These are phyloP conservation scores for Cydonia oblonga DNA, from an alignment of 331 rosid genomes.

Conservation along the genomic window DNA sequence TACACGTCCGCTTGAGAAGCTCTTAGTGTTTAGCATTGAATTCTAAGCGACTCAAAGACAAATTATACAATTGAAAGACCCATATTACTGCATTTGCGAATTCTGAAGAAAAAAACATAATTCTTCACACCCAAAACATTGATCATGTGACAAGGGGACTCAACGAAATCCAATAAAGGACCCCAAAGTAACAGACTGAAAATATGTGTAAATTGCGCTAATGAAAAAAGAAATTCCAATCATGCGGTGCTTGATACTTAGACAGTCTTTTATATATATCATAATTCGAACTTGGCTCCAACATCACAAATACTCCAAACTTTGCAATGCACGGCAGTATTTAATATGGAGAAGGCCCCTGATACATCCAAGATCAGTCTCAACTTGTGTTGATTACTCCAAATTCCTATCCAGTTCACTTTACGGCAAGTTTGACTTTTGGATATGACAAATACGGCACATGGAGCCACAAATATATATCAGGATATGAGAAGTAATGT, in stretches of 20 bases:
- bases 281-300: neutral
- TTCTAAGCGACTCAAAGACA: neutral
- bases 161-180: neutral
- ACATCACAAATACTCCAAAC: neutral
- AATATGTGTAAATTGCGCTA: neutral
- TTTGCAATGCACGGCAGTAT: neutral
- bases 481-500: neutral
- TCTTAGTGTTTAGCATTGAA: neutral
- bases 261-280: neutral
- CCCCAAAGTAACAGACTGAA: neutral
- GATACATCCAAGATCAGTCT: neutral
- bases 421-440: neutral
- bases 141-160: neutral
- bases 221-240: neutral
- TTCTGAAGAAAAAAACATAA: neutral
- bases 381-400: neutral
- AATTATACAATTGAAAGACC: neutral
- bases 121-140: neutral
- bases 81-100: neutral
- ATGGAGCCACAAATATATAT: neutral
- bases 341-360: neutral
- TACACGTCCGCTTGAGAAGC: neutral
- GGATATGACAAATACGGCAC: neutral
- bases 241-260: neutral
- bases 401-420: neutral